Evolutionary conservation across 1,284 basidiomycete species (phyloP).

Genomic region (Ganoderma resinaceum): DNA sequence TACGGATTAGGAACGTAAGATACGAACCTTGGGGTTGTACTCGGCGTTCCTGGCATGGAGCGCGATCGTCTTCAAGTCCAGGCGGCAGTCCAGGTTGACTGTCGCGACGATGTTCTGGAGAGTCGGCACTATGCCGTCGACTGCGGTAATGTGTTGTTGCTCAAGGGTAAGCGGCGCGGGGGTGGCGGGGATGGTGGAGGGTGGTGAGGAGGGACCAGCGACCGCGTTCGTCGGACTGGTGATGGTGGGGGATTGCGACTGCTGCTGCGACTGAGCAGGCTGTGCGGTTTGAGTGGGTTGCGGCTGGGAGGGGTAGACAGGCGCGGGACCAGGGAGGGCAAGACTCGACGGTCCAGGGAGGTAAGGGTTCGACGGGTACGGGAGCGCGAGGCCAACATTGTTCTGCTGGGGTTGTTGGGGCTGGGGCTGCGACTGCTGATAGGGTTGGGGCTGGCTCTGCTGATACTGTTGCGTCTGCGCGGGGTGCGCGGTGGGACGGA

Average conservation of each 20-base stretch:
- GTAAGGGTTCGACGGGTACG: slow-evolving; percentile 55
- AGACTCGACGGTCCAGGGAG: slow-evolving; percentile 47
- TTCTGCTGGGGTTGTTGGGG: slow-evolving; percentile 37
- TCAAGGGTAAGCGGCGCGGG: slow-evolving; percentile 81
- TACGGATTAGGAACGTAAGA: slow-evolving; percentile 49
- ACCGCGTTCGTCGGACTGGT: slow-evolving; percentile 38
- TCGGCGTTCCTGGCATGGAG: slow-evolving; percentile 98
- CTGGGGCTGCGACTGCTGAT: slow-evolving; percentile 40
- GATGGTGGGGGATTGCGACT: slow-evolving; percentile 40
- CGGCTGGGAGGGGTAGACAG: slow-evolving; percentile 41
- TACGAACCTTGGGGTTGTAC: slow-evolving; percentile 99
- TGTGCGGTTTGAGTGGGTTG: slow-evolving; percentile 33
- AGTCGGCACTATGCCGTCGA: slow-evolving; percentile 94
- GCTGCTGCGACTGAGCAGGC: slow-evolving; percentile 25
- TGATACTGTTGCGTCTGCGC: slow-evolving; percentile 46
- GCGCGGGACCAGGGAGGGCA: slow-evolving; percentile 49
- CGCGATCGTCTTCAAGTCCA: slow-evolving; percentile 99
- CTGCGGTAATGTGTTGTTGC: slow-evolving; percentile 91
- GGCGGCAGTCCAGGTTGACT: slow-evolving; percentile 96
- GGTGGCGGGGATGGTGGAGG: slow-evolving; percentile 59
- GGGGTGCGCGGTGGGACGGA: slow-evolving; percentile 64
- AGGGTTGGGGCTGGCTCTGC: slow-evolving; percentile 41
- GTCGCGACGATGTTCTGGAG: slow-evolving; percentile 99
- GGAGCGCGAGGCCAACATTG: slow-evolving; percentile 49
- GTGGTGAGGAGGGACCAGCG: slow-evolving; percentile 59